A percentile compares a stretch with the other conserved stretches of the same genome.
Conservation (phyloP, 352 stramenopile genomes). For the Phytopythium mirpurense region DNA sequence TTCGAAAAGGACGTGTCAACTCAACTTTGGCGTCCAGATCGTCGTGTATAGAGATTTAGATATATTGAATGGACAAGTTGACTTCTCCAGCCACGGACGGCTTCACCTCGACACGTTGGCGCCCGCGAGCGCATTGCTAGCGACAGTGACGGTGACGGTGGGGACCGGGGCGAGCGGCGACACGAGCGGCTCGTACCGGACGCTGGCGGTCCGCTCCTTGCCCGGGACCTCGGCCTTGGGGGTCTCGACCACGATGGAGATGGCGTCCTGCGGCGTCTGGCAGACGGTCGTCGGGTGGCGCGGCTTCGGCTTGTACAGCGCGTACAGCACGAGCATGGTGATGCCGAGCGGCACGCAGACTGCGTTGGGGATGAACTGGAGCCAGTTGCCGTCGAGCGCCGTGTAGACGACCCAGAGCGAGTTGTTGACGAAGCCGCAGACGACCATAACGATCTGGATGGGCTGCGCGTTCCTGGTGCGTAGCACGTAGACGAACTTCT, state of each 20-base stretch:
- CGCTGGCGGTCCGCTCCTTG: conserved; percentile 17
- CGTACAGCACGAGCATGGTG: conserved; percentile 17
- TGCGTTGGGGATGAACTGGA: conserved; percentile 22
- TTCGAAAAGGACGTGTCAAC: no score
- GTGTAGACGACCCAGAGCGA: conserved; percentile 43
- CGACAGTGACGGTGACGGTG: conserved; percentile 20
- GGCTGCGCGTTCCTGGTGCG: conserved; percentile 24
- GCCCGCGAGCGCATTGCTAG: neutral
- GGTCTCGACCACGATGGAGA: conserved; percentile 20
- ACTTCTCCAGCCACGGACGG: no score
- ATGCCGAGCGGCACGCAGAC: conserved; percentile 14
- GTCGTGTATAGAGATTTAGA: no score
- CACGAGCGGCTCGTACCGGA: conserved; percentile 19
- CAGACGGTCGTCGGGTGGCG: neutral
- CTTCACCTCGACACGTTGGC: neutral
- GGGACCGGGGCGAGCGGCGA: conserved; percentile 17
- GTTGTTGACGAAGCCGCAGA: conserved; percentile 30
- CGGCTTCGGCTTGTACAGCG: conserved; percentile 15
- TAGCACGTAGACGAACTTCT: conserved; percentile 38
- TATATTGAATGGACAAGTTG: no score
- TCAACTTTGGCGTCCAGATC: no score
- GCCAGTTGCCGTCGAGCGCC: conserved; percentile 16
- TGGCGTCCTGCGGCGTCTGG: conserved; percentile 7
- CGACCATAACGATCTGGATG: conserved; percentile 43
- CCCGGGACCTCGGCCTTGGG: conserved; percentile 18